Conservation (phyloP, 208 protist genomes). For the Ichthyophonus hoferi region DNA sequence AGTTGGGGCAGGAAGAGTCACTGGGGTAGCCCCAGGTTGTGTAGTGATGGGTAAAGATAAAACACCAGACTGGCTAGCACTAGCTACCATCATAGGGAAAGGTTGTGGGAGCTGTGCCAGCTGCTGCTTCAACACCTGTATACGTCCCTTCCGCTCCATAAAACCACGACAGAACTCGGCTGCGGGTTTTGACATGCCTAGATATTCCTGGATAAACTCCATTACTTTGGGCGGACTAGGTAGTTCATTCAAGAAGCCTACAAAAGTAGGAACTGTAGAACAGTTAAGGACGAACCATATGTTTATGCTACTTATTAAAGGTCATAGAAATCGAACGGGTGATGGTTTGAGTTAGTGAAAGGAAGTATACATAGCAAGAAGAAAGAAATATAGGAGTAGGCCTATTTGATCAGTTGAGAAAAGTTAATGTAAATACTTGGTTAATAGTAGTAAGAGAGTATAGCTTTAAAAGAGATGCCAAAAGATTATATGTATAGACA, state of each 20-base stretch:
- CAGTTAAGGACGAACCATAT: too few relatives aligned
- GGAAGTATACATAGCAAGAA: too few relatives aligned
- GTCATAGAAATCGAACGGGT: too few relatives aligned
- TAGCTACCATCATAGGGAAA: too few relatives aligned
- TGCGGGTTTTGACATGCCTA: not conserved
- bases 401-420: too few relatives aligned
- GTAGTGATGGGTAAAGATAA: not conserved
- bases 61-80: not conserved
- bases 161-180: slow-evolving; percentile 5
- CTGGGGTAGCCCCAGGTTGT: not conserved
- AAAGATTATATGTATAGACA: too few relatives aligned
- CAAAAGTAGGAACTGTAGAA: not conserved
- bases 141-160: not conserved
- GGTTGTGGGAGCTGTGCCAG: not conserved
- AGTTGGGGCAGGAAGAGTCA: not conserved
- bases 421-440: too few relatives aligned
- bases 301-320: too few relatives aligned
- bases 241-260: not conserved
- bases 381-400: too few relatives aligned
- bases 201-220: slow-evolving; percentile 27
- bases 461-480: too few relatives aligned
- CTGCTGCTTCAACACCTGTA: not conserved
- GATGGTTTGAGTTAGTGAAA: too few relatives aligned
- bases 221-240: slow-evolving; percentile 5
- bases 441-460: too few relatives aligned